These are phyloP conservation scores for Xylariomycetidae sp. DNA, from an alignment of 2,329 filamentous ascomycete species.

Conservation along the genomic window DNA sequence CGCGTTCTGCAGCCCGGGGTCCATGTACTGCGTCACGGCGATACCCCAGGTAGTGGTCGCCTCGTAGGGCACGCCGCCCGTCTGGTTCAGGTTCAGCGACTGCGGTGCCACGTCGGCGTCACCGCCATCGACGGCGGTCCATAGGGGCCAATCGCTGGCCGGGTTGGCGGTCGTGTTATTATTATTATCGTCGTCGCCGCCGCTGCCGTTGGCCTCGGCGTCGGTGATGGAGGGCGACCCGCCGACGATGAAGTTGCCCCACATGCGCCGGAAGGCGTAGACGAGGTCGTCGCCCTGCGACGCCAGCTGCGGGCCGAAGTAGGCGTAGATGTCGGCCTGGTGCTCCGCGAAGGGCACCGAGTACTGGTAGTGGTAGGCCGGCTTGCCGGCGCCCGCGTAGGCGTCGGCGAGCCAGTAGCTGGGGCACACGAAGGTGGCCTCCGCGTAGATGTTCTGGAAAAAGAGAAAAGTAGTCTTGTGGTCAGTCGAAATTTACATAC, in stretches of 20 bases:
- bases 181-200: conserved; percentile 2
- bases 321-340: conserved; percentile 27
- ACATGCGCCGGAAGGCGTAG: conserved; percentile 17
- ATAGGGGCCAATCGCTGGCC: conserved; percentile 2
- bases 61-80: conserved; percentile 17
- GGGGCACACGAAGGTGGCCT: conserved; percentile 49
- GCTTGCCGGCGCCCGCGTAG: conserved; percentile 27
- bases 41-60: conserved; percentile 22
- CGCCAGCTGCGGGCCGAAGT: conserved; percentile 22
- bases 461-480: too few species aligned
- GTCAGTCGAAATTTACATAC: too few species aligned
- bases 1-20: conserved; percentile 2
- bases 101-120: conserved; percentile 6
- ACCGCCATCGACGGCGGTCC: too few species aligned
- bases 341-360: conserved; percentile 31
- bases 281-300: conserved; percentile 17
- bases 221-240: conserved; percentile 30
- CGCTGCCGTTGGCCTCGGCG: conserved; percentile 1
- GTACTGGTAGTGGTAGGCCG: conserved; percentile 41
- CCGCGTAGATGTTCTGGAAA: conserved; percentile 40
- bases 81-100: conserved; percentile 19
- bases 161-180: background rate
- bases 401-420: conserved; percentile 47
- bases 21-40: conserved; percentile 2
- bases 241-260: conserved; percentile 36